Conservation (phyloP, 169 alveolate genomes). For the Plasmodium malariae region DNA sequence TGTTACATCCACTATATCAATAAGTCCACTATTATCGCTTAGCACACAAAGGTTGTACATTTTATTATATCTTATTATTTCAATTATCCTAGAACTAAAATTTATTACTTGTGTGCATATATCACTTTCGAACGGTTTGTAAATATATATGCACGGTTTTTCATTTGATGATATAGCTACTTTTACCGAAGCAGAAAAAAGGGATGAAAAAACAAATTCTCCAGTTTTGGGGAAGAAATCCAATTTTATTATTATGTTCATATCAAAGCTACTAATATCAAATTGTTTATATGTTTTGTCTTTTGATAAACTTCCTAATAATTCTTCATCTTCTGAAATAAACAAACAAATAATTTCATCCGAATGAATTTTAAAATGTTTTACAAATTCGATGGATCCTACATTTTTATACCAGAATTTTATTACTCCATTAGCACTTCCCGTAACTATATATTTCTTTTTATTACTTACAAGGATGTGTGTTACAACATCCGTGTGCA, state of each 20-base stretch:
- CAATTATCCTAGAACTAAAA: constrained; percentile 62
- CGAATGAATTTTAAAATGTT: constrained; percentile 96
- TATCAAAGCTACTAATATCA: constrained; percentile 85
- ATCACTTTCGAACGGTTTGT: constrained; percentile 63
- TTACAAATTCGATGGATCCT: constrained; percentile 96
- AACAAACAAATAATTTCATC: constrained; percentile 86
- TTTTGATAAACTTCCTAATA: constrained; percentile 86
- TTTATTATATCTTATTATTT: constrained; percentile 81
- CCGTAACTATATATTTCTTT: constrained; percentile 94
- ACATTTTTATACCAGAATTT: constrained; percentile 97
- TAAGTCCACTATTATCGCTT: constrained; percentile 86
- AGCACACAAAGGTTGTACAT: constrained; percentile 82
- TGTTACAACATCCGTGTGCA: constrained; percentile 92
- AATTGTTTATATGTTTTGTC: constrained; percentile 89
- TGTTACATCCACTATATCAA: constrained; percentile 88
- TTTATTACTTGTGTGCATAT: constrained; percentile 29
- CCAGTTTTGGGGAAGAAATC: constrained; percentile 51
- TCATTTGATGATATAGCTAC: constrained; percentile 73
- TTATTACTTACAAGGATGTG: constrained; percentile 90
- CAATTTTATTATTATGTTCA: constrained; percentile 81
- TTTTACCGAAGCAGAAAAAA: constrained; percentile 18
- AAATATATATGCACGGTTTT: constrained; percentile 44
- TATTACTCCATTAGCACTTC: constrained; percentile 96
- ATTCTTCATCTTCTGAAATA: constrained; percentile 86
- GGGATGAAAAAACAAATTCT: constrained; percentile 34